These are phyloP conservation scores for Penicillium coprophilum DNA, from an alignment of 495 filamentous ascomycete genomes.

Conservation along the genomic window DNA sequence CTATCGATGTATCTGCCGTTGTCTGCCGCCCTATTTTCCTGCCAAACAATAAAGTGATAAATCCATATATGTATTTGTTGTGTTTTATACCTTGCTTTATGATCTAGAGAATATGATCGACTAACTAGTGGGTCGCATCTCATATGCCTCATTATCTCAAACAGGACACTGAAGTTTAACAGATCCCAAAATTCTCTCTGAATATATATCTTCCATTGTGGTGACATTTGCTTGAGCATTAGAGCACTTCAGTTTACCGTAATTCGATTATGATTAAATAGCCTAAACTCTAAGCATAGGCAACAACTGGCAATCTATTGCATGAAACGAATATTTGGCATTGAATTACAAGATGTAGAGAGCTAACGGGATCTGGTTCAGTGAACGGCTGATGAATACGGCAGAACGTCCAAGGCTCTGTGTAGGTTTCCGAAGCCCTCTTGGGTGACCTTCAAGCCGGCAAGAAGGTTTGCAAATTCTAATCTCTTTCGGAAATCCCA, in stretches of 20 bases:
- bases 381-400: not conserved
- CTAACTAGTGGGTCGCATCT: not conserved
- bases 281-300: not conserved
- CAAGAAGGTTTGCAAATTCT: conserved; percentile 62
- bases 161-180: not conserved
- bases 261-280: not conserved
- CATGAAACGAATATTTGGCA: not conserved
- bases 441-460: conserved; percentile 64
- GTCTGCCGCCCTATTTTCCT: not conserved
- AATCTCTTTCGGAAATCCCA: conserved; percentile 55
- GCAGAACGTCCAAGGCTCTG: conserved; percentile 18
- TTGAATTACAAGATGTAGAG: not conserved
- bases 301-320: not conserved
- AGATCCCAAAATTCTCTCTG: not conserved
- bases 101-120: not conserved
- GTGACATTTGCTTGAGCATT: too few species aligned
- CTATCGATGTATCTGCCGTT: not conserved
- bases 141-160: not conserved
- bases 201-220: not conserved
- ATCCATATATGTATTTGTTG: not conserved
- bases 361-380: not conserved
- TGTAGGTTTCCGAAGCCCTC: conserved; percentile 63
- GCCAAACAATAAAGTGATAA: not conserved
- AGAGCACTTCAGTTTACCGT: not conserved
- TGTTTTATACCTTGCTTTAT: not conserved